Percentiles rank a stretch among this genome's conserved stretches.
Conservation (phyloP, 2,329 filamentous ascomycete species). For the Periconia digitata region DNA sequence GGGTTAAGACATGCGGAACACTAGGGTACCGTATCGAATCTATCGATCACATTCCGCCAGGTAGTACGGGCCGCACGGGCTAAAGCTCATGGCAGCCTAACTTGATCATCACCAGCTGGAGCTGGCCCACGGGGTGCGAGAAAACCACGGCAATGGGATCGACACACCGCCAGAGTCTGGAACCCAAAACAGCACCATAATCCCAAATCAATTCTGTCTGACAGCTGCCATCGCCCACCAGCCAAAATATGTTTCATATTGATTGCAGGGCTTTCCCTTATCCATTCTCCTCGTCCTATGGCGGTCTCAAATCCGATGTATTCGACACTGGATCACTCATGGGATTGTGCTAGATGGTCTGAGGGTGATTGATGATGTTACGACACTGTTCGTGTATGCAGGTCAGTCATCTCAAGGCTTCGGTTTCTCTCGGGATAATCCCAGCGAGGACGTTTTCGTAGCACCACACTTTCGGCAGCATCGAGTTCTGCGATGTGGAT, state of each 20-base stretch:
- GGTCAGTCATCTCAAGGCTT: neutral
- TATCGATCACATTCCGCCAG: neutral
- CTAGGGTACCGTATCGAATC: neutral
- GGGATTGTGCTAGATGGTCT: neutral
- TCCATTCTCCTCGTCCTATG: no score
- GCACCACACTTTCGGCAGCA: no score
- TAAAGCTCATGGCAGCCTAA: neutral
- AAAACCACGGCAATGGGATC: no score
- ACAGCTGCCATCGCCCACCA: no score
- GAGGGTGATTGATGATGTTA: neutral
- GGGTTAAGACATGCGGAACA: neutral
- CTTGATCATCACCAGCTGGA: neutral
- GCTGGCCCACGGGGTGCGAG: no score
- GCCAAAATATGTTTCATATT: no score
- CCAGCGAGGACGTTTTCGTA: neutral
- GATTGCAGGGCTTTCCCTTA: no score
- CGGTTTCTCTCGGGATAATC: neutral
- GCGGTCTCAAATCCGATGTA: no score
- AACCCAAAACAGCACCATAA: no score
- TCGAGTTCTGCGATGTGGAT: no score
- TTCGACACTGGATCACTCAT: neutral
- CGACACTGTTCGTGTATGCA: neutral
- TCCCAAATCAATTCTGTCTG: no score
- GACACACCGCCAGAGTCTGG: no score
- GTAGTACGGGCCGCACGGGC: neutral